phyloP scores from a whole-genome alignment of 2,329 filamentous ascomycete species.

The Kalmusia sp. region DNA sequence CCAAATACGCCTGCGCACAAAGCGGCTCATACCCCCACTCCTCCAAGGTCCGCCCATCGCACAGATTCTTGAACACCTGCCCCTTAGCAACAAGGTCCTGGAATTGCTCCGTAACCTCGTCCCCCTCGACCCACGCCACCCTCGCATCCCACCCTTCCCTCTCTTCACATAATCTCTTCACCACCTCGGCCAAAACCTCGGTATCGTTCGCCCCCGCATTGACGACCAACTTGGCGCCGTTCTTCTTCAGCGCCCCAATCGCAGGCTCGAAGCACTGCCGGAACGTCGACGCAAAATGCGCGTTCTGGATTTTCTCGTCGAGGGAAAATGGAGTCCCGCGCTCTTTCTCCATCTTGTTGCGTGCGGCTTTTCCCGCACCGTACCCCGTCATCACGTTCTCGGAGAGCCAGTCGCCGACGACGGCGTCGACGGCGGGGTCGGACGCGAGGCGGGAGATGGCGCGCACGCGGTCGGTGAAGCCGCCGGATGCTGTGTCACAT shows the following conservation, averaged over 20 bases:
- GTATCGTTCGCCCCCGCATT: constrained; percentile 54
- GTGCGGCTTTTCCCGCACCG: constrained; percentile 18
- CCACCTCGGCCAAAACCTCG: constrained; percentile 23
- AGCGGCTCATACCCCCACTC: constrained; percentile 30
- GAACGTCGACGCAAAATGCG: constrained; percentile 17
- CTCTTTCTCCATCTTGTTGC: constrained; percentile 9
- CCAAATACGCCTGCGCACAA: constrained; percentile 58
- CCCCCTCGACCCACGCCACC: constrained; percentile 51
- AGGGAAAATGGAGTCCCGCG: constrained; percentile 3
- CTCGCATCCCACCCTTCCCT: constrained; percentile 39
- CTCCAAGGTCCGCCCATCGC: constrained; percentile 8
- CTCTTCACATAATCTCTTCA: constrained; percentile 33
- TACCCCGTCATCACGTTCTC: constrained; percentile 24
- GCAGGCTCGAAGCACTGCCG: constrained; percentile 21
- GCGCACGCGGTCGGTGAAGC: constrained; percentile 19
- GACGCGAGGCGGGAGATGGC: constrained; percentile 16
- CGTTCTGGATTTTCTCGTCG: constrained; percentile 13
- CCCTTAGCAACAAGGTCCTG: constrained; percentile 37
- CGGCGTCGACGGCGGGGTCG: constrained; percentile 15
- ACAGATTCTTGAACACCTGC: constrained; percentile 20
- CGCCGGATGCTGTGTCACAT: constrained; percentile 10
- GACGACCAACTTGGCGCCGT: constrained; percentile 48
- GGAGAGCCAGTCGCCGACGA: constrained; percentile 25
- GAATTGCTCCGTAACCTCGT: constrained; percentile 49
- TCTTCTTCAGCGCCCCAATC: constrained; percentile 12